These are phyloP conservation scores for Fomitopsis pinicola DNA, from an alignment of 1,284 basidiomycete genomes.

Conservation along the genomic window DNA sequence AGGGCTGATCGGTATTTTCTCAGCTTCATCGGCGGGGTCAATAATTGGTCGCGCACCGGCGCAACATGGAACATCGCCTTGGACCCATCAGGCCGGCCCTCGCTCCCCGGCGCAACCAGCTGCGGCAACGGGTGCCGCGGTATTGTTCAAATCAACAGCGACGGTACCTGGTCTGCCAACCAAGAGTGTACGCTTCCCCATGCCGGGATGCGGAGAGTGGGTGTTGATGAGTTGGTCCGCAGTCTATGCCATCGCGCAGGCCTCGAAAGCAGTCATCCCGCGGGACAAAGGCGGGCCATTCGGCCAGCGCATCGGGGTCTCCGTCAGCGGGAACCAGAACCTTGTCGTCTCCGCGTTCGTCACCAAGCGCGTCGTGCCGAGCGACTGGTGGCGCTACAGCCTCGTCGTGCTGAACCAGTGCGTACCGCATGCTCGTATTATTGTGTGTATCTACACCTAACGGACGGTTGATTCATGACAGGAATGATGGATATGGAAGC, in stretches of 20 bases:
- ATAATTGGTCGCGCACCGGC: conserved; percentile 43
- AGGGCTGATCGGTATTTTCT: background rate
- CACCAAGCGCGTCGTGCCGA: conserved; percentile 48
- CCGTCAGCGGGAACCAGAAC: conserved; percentile 58
- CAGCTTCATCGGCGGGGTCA: conserved; percentile 40
- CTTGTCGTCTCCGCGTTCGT: conserved; percentile 62
- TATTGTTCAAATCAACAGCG: conserved; percentile 59
- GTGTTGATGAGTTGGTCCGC: background rate
- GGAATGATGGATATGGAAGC: no score
- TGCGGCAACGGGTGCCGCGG: conserved; percentile 61
- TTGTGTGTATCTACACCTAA: no score
- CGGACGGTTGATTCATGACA: no score
- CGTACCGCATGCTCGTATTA: no score
- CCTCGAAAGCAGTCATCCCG: conserved; percentile 67
- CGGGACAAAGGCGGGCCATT: conserved; percentile 63
- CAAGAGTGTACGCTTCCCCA: conserved; percentile 51
- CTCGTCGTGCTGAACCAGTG: conserved; percentile 65
- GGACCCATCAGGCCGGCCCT: conserved; percentile 56
- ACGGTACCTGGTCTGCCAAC: conserved; percentile 58
- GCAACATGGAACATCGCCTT: conserved; percentile 74
- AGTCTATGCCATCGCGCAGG: conserved; percentile 75
- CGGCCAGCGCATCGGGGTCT: conserved; percentile 61
- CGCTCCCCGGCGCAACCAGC: conserved; percentile 58
- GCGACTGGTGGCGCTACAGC: conserved; percentile 61
- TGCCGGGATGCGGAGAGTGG: no score